These are phyloP conservation scores for Cicer chorassanicum DNA, from an alignment of 306 rosid species.

Conservation along the genomic window DNA sequence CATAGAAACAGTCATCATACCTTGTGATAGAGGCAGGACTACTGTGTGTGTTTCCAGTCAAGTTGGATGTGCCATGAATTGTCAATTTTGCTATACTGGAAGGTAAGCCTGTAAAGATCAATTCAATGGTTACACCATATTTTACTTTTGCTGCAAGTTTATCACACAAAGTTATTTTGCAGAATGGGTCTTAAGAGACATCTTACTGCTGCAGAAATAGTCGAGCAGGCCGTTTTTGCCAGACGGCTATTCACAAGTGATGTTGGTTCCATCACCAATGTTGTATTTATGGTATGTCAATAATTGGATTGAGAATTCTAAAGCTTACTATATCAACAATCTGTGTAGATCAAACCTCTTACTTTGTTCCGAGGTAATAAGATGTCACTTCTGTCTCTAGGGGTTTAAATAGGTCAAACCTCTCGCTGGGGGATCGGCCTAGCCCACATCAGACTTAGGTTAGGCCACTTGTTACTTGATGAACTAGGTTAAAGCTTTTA, in stretches of 20 bases:
- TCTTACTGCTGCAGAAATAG: constrained; percentile 90
- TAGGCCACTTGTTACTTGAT: not conserved
- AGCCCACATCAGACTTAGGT: not conserved
- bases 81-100: constrained; percentile 96
- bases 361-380: constrained; percentile 9
- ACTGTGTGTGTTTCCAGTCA: constrained; percentile 98
- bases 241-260: constrained; percentile 75
- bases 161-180: constrained; percentile 45
- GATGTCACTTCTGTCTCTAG: constrained; percentile 4
- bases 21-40: constrained; percentile 78
- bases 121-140: not conserved
- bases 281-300: constrained; percentile 84
- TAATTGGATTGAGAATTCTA: constrained; percentile 14
- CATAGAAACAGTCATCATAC: constrained; percentile 91
- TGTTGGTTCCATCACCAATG: constrained; percentile 87
- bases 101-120: constrained; percentile 56
- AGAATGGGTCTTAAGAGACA: constrained; percentile 95
- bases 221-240: constrained; percentile 89
- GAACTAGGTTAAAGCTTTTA: not conserved
- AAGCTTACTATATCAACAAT: constrained; percentile 6
- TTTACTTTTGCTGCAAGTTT: constrained; percentile 32
- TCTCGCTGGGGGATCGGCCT: not conserved
- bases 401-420: not conserved
- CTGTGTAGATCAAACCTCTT: constrained; percentile 6
- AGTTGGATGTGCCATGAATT: constrained; percentile 97